Base-by-base conservation (phyloP, 1,139 yeast species). In the Magnusiomyces starmeri region DNA sequence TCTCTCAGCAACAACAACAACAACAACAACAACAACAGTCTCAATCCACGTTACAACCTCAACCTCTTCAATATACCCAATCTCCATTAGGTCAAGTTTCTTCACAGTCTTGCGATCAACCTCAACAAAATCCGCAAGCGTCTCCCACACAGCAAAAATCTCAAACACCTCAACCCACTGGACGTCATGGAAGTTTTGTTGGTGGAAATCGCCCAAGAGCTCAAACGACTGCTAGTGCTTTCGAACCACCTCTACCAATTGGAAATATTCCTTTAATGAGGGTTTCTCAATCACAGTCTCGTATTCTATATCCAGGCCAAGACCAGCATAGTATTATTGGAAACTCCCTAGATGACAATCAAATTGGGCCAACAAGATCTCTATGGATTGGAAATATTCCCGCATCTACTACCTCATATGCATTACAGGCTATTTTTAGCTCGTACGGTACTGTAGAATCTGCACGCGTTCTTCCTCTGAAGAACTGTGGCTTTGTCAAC, bases 321-420 rank as follows among this genome's bases (percentile, higher is more conserved):
- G 56, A 54, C 32, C 51, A 50, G 35, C 14, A 20, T 48, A 52
- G 40, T 51, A 56, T 46, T 50, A 55, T 47, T 51, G 48, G 42
- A 46, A 55, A 49, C 50, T 56, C 83, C 50, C 80, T 81, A 62
- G 84, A 82, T 53, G 85, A 82, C 62, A 76, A 85, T 2, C 74
- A 79, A 26, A 71, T 85, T 55, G 88, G 87, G 1, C 90, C 95
- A 8, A 84, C 97, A 0, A 79, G 83, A 57, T 82, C 83, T 16
- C 73, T 90, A 48, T 76, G 90, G 63, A 74, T 90, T 53, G 87
- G 89, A 51, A 87, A 89, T 65, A 71, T 90, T 60, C 90, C 96
- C 24, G 70, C 77, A 6, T 64, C 70, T 14, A 65, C 77, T 49
- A 70, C 79, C 46, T 60, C 79, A 40, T 63, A 78, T 55, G 61